phyloP scores from a whole-genome alignment of 1,284 basidiomycete genomes.

The Psilocybe mexicana region DNA sequence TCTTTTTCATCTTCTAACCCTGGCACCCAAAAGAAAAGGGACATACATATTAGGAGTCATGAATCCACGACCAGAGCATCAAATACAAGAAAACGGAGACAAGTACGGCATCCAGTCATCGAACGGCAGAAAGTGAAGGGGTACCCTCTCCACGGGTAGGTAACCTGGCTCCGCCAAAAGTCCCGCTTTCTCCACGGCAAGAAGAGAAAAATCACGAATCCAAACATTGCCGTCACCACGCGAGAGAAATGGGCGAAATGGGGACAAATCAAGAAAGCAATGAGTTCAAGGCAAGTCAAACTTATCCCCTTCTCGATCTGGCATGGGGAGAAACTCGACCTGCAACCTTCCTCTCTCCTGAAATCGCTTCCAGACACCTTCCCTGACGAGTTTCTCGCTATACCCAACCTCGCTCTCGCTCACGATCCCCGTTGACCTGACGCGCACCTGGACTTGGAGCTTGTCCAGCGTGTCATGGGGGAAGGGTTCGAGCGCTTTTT shows the following conservation, averaged over 20 bases:
- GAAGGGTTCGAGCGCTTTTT: conserved; percentile 10
- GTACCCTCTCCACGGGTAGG: no score
- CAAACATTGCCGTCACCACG: no score
- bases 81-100: no score
- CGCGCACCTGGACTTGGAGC: conserved; percentile 9
- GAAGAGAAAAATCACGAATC: no score
- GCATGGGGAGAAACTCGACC: conserved; percentile 10
- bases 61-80: no score
- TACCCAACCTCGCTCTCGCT: not conserved
- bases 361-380: conserved; percentile 16
- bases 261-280: not conserved
- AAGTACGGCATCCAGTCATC: no score
- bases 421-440: conserved; percentile 6
- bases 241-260: not conserved
- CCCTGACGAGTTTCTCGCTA: conserved; percentile 6
- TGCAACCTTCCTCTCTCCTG: conserved; percentile 10
- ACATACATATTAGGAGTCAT: no score
- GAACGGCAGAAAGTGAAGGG: no score
- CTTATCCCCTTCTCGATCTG: conserved; percentile 8
- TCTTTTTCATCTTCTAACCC: no score
- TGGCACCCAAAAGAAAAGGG: no score
- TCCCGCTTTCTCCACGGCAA: no score
- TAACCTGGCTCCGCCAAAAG: no score
- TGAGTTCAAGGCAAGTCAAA: not conserved
- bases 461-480: conserved; percentile 1